These are phyloP conservation scores for Fusarium equiseti DNA, from an alignment of 2,329 filamentous ascomycete genomes.

Conservation along the genomic window DNA sequence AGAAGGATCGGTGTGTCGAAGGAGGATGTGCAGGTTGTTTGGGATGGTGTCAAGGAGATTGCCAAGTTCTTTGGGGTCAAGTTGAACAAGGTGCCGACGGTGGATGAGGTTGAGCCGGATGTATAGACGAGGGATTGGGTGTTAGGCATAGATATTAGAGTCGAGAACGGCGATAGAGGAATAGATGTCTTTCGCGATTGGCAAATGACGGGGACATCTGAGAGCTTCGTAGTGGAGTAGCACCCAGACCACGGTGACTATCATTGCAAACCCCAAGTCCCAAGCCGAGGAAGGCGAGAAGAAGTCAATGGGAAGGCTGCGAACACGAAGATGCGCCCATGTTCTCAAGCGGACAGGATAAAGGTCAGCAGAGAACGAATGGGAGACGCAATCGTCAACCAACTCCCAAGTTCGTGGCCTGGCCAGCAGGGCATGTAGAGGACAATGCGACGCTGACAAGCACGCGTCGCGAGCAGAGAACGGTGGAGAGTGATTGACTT, in stretches of 20 bases:
- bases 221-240: not conserved
- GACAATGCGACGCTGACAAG: not conserved
- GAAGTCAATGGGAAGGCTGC: not conserved
- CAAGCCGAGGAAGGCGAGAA: not conserved
- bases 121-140: constrained; percentile 21
- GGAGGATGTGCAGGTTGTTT: constrained; percentile 45
- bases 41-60: constrained; percentile 44
- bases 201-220: not conserved
- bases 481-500: not conserved
- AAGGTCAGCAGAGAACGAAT: not conserved
- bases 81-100: constrained; percentile 45
- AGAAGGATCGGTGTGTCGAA: constrained; percentile 47
- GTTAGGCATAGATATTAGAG: not conserved
- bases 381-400: not conserved
- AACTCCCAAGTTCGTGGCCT: not conserved
- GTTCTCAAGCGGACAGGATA: not conserved
- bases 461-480: not conserved
- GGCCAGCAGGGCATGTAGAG: not conserved
- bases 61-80: constrained; percentile 44
- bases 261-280: not conserved
- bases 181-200: not conserved
- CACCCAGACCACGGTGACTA: not conserved
- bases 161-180: not conserved
- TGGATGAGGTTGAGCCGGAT: constrained; percentile 48
- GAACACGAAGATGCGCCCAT: too few species aligned